A percentile compares a stretch with the other conserved stretches of the same genome.
Evolutionary conservation across 2,329 filamentous ascomycete genomes (phyloP).

Genomic region (Claviceps maximensis): DNA sequence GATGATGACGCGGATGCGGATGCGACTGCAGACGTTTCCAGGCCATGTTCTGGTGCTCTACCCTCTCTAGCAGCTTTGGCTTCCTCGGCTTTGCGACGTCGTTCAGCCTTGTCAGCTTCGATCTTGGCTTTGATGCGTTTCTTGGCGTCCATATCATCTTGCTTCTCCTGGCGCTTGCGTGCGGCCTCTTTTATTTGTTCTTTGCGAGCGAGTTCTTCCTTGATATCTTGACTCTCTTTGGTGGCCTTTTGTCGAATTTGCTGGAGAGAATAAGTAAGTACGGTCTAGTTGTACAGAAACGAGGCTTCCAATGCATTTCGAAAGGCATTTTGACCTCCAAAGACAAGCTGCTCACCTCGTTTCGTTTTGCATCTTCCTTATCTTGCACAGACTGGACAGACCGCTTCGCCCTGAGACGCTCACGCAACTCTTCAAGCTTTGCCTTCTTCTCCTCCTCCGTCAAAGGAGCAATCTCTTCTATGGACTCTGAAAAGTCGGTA

Average conservation of each 20-base stretch:
- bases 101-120: constrained; percentile 83
- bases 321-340: not conserved
- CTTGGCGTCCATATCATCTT: constrained; percentile 72
- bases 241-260: constrained; percentile 74
- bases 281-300: not conserved
- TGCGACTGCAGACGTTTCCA: constrained; percentile 19
- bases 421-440: constrained; percentile 61
- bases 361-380: constrained; percentile 69
- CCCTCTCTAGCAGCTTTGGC: constrained; percentile 81
- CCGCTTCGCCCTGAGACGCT: constrained; percentile 59
- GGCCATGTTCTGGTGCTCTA: constrained; percentile 32
- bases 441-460: constrained; percentile 84
- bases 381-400: constrained; percentile 56
- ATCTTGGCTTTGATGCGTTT: constrained; percentile 87
- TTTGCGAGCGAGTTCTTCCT: constrained; percentile 78
- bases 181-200: constrained; percentile 87
- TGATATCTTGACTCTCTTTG: constrained; percentile 74
- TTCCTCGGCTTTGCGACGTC: constrained; percentile 69
- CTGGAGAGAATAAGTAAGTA: constrained; percentile 18
- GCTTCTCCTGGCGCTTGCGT: constrained; percentile 77
- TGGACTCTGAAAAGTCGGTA: constrained; percentile 83
- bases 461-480: constrained; percentile 78
- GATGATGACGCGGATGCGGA: constrained; percentile 24
- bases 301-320: not conserved
- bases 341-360: constrained; percentile 51